phyloP scores from a whole-genome alignment of 441 rosid genomes.

The Hura crepitans region DNA sequence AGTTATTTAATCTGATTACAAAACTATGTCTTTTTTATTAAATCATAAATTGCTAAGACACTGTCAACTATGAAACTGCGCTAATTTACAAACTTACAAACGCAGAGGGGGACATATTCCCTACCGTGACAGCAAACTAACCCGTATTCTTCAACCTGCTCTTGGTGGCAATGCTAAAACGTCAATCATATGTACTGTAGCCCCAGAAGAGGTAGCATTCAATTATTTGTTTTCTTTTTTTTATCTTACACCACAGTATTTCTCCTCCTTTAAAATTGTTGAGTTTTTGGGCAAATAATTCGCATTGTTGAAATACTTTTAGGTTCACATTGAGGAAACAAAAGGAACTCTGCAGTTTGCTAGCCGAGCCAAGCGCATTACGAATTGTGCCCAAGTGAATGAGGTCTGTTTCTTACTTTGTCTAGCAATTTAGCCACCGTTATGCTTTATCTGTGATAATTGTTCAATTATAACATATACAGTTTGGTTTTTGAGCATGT shows the following conservation, averaged over 20 bases:
- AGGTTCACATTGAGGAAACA: constrained; percentile 90
- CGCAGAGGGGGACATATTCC: constrained; percentile 91
- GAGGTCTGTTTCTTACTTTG: constrained; percentile 49
- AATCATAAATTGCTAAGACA: neutral
- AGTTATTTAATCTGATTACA: constrained; percentile 8
- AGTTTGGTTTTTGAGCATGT: neutral
- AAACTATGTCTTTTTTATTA: neutral
- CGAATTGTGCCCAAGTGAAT: constrained; percentile 92
- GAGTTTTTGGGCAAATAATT: constrained; percentile 5
- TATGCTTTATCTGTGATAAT: neutral
- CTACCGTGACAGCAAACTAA: constrained; percentile 91
- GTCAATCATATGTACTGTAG: constrained; percentile 85
- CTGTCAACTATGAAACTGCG: neutral
- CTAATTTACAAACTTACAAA: constrained; percentile 19
- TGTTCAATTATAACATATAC: neutral
- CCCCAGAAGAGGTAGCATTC: constrained; percentile 79
- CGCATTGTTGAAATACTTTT: constrained; percentile 14
- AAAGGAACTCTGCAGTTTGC: constrained; percentile 93
- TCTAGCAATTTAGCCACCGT: neutral
- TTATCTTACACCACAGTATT: neutral
- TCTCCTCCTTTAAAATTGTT: neutral
- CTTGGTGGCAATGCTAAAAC: constrained; percentile 97
- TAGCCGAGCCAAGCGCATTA: constrained; percentile 88
- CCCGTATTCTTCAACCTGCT: constrained; percentile 95
- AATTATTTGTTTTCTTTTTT: constrained; percentile 3